Evolutionary conservation across 805 yeast species (phyloP), one percentile per base, ranked within the genome.

Genomic region (Candida dendrica): DNA sequence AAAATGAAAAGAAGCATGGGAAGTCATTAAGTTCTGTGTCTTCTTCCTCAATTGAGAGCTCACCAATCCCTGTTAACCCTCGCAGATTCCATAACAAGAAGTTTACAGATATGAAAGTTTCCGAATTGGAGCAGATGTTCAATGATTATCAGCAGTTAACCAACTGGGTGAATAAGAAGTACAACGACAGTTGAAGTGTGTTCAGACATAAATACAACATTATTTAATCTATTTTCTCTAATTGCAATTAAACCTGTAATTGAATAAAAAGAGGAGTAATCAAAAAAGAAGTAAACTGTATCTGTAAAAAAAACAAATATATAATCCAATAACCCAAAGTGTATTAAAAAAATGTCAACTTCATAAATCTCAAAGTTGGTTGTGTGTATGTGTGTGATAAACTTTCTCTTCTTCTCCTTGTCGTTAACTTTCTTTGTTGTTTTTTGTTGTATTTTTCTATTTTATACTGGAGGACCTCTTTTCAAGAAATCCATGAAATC

Each of bases 401-500:
- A 22, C 8, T 22, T 22, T 22, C 8, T 22, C 8, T 22, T 8
- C 24, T 22, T 8, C 24, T 6, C 8, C 8, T 22, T 8, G 6
- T 22, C 8, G 24, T 22, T 22, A 22, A 22, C 6, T 22, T 6
- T 22, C n/a, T n/a, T n/a, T n/a, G n/a, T n/a, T n/a, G n/a, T 22
- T 22, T 22, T 22, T 22, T 22, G 24, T 22, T 22, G 24, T 34
- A 19, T 2, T 14, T 15, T 34, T 15, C 18, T 34, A 7, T 35
- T 15, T 34, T 15, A 34, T 34, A 7, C 37, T 10, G 53, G 56
- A 3, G 71, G 72, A 2, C 75, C 77, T 29, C 56, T 59, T 31
- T 62, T 64, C 44, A 74, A 60, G 46, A 74, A 71, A 45, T 72
- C 78, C 49, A 72, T 40, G 39, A 74, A 60, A 49, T 72, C 78